phyloP scores from a whole-genome alignment of 495 filamentous ascomycete genomes.

The Penicillium flavigenum region DNA sequence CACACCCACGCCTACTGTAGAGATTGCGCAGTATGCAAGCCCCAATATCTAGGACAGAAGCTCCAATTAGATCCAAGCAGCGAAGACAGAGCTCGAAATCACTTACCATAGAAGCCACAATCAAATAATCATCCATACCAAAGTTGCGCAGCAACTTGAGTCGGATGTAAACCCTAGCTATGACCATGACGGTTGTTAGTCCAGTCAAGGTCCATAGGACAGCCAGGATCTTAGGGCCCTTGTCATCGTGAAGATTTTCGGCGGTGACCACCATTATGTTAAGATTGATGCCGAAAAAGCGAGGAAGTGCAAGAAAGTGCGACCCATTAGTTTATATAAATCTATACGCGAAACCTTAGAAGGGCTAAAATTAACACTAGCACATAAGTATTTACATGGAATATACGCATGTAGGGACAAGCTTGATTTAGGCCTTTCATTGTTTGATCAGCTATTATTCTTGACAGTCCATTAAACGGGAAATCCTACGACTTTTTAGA shows the following conservation, averaged over 20 bases:
- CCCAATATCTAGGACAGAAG: slow-evolving; percentile 16
- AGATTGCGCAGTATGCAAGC: slow-evolving; percentile 23
- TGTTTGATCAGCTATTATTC: not conserved
- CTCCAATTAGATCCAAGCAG: not conserved
- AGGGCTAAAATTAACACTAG: not conserved
- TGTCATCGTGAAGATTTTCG: slow-evolving; percentile 25
- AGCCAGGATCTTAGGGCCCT: slow-evolving; percentile 43
- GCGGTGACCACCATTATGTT: slow-evolving; percentile 11
- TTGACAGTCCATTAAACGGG: not conserved
- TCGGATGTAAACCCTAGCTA: slow-evolving; percentile 49
- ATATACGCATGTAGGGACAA: not conserved
- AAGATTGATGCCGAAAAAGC: not conserved
- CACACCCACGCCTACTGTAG: slow-evolving; percentile 18
- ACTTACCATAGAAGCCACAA: slow-evolving; percentile 43
- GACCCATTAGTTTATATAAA: slow-evolving; percentile 2
- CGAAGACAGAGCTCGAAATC: not conserved
- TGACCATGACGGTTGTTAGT: slow-evolving; percentile 34
- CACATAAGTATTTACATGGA: not conserved
- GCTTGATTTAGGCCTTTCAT: not conserved
- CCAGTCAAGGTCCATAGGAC: slow-evolving; percentile 41
- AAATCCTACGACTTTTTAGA: not conserved
- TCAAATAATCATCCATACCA: slow-evolving; percentile 53
- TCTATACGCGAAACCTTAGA: not conserved
- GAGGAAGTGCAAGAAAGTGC: not conserved
- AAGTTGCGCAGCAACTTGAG: slow-evolving; percentile 40